phyloP scores from a whole-genome alignment of 495 filamentous ascomycete species.

The Glonium stellatum region DNA sequence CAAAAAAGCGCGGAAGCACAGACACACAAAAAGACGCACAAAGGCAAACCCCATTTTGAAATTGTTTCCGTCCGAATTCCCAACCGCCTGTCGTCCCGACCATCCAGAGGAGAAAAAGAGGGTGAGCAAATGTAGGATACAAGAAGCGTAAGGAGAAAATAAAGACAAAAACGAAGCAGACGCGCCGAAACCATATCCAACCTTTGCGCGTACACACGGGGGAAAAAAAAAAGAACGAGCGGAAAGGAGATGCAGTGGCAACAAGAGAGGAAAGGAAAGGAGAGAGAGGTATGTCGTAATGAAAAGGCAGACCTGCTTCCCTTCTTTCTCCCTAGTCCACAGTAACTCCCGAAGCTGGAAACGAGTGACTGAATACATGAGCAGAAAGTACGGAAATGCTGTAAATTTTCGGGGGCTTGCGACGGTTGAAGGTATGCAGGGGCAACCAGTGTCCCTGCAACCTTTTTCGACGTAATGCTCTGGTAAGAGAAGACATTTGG shows the following conservation, averaged over 20 bases:
- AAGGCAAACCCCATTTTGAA: too few relatives aligned
- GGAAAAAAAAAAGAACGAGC: constrained; percentile 1
- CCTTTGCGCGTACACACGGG: constrained; percentile 1
- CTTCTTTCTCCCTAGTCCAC: constrained; percentile 23
- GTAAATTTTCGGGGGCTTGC: not conserved
- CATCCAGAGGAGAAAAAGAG: not conserved
- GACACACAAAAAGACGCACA: too few relatives aligned
- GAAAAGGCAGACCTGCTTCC: constrained; percentile 26
- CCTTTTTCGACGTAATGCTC: not conserved
- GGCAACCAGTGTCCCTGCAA: constrained; percentile 1
- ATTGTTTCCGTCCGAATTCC: not conserved
- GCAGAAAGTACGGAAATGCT: constrained; percentile 2
- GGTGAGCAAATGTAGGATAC: constrained; percentile 20
- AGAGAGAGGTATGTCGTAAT: constrained; percentile 21
- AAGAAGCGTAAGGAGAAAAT: constrained; percentile 11
- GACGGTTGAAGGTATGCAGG: not conserved
- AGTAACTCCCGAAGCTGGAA: not conserved
- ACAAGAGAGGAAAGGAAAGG: constrained; percentile 11
- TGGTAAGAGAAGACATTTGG: not conserved
- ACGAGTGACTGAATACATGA: constrained; percentile 7
- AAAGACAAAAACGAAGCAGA: not conserved
- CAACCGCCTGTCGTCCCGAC: not conserved
- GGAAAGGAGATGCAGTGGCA: constrained; percentile 15
- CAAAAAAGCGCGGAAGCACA: too few relatives aligned
- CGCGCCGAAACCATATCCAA: not conserved